These are phyloP conservation scores for Sanguinoderma infundibulare DNA, from an alignment of 1,284 basidiomycete species.

Conservation along the genomic window DNA sequence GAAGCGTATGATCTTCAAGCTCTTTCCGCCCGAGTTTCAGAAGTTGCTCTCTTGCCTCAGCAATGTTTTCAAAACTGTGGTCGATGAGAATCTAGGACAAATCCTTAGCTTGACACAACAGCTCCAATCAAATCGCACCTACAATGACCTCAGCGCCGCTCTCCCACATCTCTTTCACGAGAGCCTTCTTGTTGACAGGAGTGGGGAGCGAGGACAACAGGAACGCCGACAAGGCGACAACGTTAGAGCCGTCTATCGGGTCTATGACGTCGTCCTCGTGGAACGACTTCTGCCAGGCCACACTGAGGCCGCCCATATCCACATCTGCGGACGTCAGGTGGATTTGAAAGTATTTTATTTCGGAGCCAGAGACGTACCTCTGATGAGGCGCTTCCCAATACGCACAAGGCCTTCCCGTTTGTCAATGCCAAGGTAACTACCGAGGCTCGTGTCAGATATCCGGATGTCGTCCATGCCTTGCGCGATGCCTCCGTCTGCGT, in stretches of 20 bases:
- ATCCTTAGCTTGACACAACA: background rate
- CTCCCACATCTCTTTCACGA: conserved; percentile 88
- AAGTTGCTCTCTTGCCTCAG: conserved; percentile 83
- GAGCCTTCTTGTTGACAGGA: conserved; percentile 61
- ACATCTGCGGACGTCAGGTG: conserved; percentile 43
- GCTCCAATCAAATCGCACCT: conserved; percentile 24
- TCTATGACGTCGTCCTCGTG: conserved; percentile 49
- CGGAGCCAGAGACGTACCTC: conserved; percentile 43
- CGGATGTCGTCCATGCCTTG: conserved; percentile 40
- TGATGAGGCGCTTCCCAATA: conserved; percentile 67
- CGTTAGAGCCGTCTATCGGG: conserved; percentile 46
- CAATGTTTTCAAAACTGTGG: conserved; percentile 80
- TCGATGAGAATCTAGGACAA: conserved; percentile 82
- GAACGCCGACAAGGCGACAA: conserved; percentile 87
- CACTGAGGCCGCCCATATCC: conserved; percentile 45
- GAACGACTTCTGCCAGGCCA: conserved; percentile 63
- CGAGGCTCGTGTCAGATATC: conserved; percentile 54
- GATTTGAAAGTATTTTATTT: conserved; percentile 5
- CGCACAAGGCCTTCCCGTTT: conserved; percentile 68
- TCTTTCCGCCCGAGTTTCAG: conserved; percentile 71
- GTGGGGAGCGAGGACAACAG: conserved; percentile 76
- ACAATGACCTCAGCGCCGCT: conserved; percentile 86
- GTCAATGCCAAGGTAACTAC: conserved; percentile 70
- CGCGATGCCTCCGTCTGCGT: conserved; percentile 18
- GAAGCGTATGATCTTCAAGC: conserved; percentile 47